A percentile compares a stretch with the other conserved stretches of the same genome.
Evolutionary conservation across 2,329 filamentous ascomycete species (phyloP).

Genomic region (Alternaria viburni): DNA sequence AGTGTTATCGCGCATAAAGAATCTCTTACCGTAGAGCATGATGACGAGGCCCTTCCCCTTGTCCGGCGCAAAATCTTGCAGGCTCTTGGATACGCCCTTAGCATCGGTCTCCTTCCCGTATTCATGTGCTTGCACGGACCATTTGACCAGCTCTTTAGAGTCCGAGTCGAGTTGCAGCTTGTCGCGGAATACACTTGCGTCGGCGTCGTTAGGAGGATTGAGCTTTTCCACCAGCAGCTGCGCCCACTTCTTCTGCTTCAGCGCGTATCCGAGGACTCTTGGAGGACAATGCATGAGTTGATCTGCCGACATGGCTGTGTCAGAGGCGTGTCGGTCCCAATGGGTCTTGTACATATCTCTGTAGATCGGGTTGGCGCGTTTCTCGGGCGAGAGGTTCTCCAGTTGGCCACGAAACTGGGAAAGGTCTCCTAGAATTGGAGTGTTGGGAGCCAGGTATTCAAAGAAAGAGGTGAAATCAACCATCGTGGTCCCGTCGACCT

Average conservation of each 20-base stretch:
- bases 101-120: neutral
- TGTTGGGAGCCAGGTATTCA: fast-evolving
- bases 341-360: neutral
- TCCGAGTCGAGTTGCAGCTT: neutral
- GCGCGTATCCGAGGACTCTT: neutral
- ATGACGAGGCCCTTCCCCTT: neutral
- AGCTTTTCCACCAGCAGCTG: neutral
- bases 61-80: neutral
- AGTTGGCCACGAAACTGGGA: neutral
- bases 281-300: neutral
- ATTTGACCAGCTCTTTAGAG: neutral
- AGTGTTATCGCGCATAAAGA: fast-evolving
- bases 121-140: neutral
- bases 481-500: neutral
- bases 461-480: neutral
- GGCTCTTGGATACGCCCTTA: neutral
- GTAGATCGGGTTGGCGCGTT: neutral
- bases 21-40: neutral
- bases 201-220: neutral
- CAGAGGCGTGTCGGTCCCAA: neutral
- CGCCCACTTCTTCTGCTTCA: neutral
- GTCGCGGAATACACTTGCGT: neutral
- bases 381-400: neutral
- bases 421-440: neutral
- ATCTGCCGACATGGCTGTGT: fast-evolving